phyloP scores from a whole-genome alignment of 1,139 yeast genomes.

The Geotrichum aggregatum region DNA sequence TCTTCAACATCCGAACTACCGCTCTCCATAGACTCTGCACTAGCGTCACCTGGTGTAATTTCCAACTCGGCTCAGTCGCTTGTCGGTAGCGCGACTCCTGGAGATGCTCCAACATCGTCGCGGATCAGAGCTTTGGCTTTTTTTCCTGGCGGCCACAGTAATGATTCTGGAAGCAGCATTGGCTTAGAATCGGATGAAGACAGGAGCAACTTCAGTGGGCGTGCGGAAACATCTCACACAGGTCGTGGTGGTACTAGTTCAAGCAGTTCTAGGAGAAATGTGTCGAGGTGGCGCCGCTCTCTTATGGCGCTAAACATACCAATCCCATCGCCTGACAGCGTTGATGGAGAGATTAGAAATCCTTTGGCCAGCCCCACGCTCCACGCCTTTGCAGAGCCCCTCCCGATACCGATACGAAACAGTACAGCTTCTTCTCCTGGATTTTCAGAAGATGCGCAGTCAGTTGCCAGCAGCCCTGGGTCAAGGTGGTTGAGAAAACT shows the following conservation, averaged over 20 bases:
- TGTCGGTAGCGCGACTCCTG: conserved; percentile 2
- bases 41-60: conserved; percentile 11
- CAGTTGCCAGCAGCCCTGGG: conserved; percentile 16
- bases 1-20: conserved; percentile 15
- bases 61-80: not conserved
- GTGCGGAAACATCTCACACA: not conserved
- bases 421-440: conserved; percentile 4
- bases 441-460: conserved; percentile 13
- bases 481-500: conserved; percentile 10
- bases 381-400: not conserved
- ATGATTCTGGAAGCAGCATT: conserved; percentile 28
- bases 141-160: conserved; percentile 23
- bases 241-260: not conserved
- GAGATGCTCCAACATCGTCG: conserved; percentile 17
- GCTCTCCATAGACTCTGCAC: conserved; percentile 11
- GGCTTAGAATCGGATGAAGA: conserved; percentile 29
- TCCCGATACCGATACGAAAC: not conserved
- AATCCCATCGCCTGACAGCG: conserved; percentile 14
- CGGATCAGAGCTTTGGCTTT: conserved; percentile 19
- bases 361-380: conserved; percentile 1
- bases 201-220: conserved; percentile 4
- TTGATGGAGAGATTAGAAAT: not conserved
- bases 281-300: conserved; percentile 34
- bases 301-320: conserved; percentile 28
- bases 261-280: conserved; percentile 15